Conservation (phyloP, 768 basidiomycete species). For the Naematelia aurantialba region DNA sequence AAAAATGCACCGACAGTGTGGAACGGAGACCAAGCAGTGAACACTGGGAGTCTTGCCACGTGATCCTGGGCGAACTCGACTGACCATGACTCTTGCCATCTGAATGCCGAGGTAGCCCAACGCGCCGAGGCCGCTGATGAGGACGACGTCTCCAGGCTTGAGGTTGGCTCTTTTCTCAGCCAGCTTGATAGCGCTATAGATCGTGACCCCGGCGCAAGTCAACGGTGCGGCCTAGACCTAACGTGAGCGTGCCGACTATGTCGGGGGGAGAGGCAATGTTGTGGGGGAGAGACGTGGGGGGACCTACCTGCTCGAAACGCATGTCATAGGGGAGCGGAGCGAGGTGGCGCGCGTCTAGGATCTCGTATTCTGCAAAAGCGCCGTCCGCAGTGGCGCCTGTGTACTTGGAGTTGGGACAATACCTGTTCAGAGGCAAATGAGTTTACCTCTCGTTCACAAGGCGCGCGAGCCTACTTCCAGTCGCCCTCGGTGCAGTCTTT, state of each 20-base stretch:
- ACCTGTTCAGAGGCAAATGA: constrained; percentile 6
- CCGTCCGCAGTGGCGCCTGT: constrained; percentile 7
- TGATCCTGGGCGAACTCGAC: background rate
- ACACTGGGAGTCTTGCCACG: no score
- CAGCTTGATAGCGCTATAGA: constrained; percentile 21
- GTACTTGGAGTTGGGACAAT: constrained; percentile 5
- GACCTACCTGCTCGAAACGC: constrained; percentile 8
- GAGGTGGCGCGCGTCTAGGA: constrained; percentile 2
- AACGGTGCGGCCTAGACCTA: constrained; percentile 25
- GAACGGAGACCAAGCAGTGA: no score
- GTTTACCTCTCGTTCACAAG: no score
- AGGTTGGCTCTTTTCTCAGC: constrained; percentile 12
- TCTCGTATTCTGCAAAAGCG: constrained; percentile 5
- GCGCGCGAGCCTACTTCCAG: no score
- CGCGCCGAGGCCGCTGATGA: constrained; percentile 24
- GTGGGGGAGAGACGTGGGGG: no score
- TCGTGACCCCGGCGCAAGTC: constrained; percentile 27
- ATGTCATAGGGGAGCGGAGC: constrained; percentile 2
- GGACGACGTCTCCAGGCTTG: constrained; percentile 7
- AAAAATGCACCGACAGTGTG: no score
- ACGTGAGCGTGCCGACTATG: background rate
- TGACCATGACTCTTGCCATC: constrained; percentile 26
- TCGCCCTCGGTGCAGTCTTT: no score
- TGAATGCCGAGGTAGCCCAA: constrained; percentile 26
- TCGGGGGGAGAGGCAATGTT: constrained; percentile 10